Percentiles rank a stretch among this genome's conserved stretches.
phyloP scores from a whole-genome alignment of 208 protist species.

The Herpetomonas samuelpessoai region DNA sequence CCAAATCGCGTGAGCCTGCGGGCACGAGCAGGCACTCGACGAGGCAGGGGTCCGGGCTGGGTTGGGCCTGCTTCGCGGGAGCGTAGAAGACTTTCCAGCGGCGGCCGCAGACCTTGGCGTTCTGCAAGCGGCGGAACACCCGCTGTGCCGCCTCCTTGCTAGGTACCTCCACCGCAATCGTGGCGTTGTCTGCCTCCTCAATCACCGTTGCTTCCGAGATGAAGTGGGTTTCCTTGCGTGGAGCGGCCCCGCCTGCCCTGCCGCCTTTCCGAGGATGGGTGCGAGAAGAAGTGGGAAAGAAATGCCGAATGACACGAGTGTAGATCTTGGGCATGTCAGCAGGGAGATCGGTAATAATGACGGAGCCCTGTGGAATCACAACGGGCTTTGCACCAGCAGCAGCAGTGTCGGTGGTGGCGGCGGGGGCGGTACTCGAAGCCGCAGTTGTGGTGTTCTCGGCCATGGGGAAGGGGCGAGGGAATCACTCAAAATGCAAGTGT shows the following conservation, averaged over 20 bases:
- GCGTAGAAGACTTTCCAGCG: conserved; percentile 79
- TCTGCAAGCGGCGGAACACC: conserved; percentile 67
- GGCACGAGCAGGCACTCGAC: conserved; percentile 65
- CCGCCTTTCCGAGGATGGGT: neutral
- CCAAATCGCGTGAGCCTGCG: conserved; percentile 34
- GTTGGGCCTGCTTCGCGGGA: conserved; percentile 27
- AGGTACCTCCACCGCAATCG: conserved; percentile 58
- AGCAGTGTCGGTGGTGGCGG: conserved; percentile 5
- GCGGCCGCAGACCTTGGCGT: conserved; percentile 57
- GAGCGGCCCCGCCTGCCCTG: too few relatives aligned
- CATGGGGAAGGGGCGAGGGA: too few relatives aligned
- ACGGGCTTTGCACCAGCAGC: conserved; percentile 16
- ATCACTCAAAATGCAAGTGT: too few relatives aligned
- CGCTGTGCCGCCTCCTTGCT: conserved; percentile 48
- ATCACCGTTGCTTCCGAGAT: conserved; percentile 36
- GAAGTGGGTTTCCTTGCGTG: conserved; percentile 18
- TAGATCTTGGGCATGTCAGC: conserved; percentile 64
- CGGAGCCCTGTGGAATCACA: conserved; percentile 53
- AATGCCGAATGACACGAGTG: conserved; percentile 47
- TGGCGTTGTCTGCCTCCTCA: conserved; percentile 74
- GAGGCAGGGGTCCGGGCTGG: conserved; percentile 54
- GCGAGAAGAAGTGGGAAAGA: conserved; percentile 28
- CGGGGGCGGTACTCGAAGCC: neutral
- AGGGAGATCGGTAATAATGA: conserved; percentile 62
- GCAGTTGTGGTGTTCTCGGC: too few relatives aligned